Evolutionary conservation across 73 alveolate genomes (phyloP), one percentile per base, ranked within the genome.

Genomic region (Paramecium sonneborni): DNA sequence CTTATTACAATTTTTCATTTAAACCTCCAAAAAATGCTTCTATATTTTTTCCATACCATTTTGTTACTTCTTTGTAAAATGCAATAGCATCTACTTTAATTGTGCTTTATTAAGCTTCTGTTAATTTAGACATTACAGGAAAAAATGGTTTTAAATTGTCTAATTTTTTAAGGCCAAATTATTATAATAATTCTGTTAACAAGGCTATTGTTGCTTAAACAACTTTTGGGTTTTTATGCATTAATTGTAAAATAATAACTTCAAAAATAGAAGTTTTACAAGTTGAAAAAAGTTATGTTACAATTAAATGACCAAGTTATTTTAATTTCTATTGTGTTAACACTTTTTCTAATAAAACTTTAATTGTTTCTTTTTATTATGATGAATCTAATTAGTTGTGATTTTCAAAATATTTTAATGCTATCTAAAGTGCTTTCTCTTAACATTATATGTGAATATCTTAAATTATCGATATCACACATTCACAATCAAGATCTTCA

Each of bases 121-220:
- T 74, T 32, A 74, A 20, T 74, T 74, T 74, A 32, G 56, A 35
- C 5, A 74, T 3, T 5, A 38, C 14, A n/a, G 67, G 58, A n/a
- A 74, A 74, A 20, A 74, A 74, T 6, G 87, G 87, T 74, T 74
- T 74, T 32, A 74, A 43, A 74, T 74, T 74, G 15, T 74, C 87
- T 23, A 74, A 30, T 20, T 38, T 74, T 35, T 21, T 74, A 1
- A 38, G 20, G 14, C 87, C 87, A 35, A 32, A 74, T 38, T 74
- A 35, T 38, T 28, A 30, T 3, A 74, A 34, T 43, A 74, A 74
- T 32, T 74, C 87, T 4, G 20, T 9, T 74, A 74, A 1, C 5
- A 35, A 14, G 21, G 41, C 58, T 5, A 74, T 74, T 6, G 87
- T 14, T 38, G 67, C 87, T 74, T 74, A 38, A 11, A 74, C 87